Evolutionary conservation across 2,329 filamentous ascomycete genomes (phyloP), one percentile per base, ranked within the genome.

Genomic region (Fonsecaea erecta): DNA sequence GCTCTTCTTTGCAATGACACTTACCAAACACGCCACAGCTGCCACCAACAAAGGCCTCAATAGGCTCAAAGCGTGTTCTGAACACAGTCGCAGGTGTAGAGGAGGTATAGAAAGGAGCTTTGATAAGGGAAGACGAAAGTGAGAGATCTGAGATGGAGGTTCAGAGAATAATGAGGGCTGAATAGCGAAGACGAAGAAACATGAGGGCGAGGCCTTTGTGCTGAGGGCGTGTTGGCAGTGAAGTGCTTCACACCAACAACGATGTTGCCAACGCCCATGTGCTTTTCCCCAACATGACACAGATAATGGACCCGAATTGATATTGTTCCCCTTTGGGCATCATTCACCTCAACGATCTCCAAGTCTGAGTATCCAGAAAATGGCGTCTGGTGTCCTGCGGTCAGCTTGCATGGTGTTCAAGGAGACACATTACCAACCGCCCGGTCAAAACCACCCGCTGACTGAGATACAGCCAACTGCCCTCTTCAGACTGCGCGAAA

Each of bases 121-220:
- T 21, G 35, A 48, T 21, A 30, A 46, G 24, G 26, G 8, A 58
- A 55, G 14, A 40, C 52, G 35, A 34, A 28, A 14, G 46, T 54
- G 55, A 64, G 55, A 52, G 54, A 34, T 30, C 26, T 40, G 26
- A 34, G 55, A 46, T 34, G 55, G 48, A 51, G 48, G 52, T 32
- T 14, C 21, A 51, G 48, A 37, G 24, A 16, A 46, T 21, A n/a
- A 12, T 12, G 37, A n/a, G 32, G 30, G 43, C 18, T n/a, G 43
- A 11, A 52, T 18, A n/a, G 35, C 26, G n/a, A 21, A 62, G 37
- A 40, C 18, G 35, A 46, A 35, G 46, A 59, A 59, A 34, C 21
- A 11, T 18, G 16, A 37, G 55, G 37, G 35, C 8, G 24, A 43
- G 14, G 28, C 26, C 34, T 52, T 26, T 14, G 14, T 28, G 1